Base-by-base conservation (phyloP, 2,329 filamentous ascomycete species). In the Byssothecium circinans region DNA sequence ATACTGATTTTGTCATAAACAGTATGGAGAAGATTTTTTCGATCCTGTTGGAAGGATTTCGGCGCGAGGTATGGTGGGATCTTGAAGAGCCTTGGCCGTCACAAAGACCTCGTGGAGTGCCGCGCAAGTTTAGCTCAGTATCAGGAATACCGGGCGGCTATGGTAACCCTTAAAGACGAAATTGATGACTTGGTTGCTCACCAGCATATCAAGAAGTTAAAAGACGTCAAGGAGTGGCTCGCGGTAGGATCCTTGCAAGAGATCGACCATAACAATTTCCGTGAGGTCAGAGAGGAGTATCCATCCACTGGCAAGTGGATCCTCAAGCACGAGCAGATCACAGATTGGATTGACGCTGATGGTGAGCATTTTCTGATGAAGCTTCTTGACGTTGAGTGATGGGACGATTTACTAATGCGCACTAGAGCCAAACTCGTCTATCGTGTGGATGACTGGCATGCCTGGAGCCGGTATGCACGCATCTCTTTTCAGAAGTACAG, bases 41-140 rank as follows among this genome's bases (percentile, higher is more conserved):
- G 49, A n/a, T 49, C 58, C 5, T 46, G 61, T 40, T 70, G 61
- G 61, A 62, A 62, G 38, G 56, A 60, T 18, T 69, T 64, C 29
- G 43, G 52, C 1, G 61, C 64, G 1, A 57, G 57, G 32, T 69
- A 70, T 41, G 41, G 53, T 3, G 62, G 60, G 1, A 62, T 69
- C 12, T 39, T 70, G 14, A 55, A 53, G 7, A 59, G 55, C 20
- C 54, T 70, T 0, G 39, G 46, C 7, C 57, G 58, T 7, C 66
- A 68, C 34, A 63, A 57, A 36, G 44, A 52, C 0, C 50, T 68
- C 10, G 47, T 69, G 7, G 62, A 68, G 19, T 43, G 25, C 5
- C 58, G 63, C 10, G 61, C 60, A 8, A 49, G 33, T 27, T 12
- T 64, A 0, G 38, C 49, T 1, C 57, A 63, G 14, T 63, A 52